Conservation (phyloP, 2,329 filamentous ascomycete genomes). For the Penicillium sp. region DNA sequence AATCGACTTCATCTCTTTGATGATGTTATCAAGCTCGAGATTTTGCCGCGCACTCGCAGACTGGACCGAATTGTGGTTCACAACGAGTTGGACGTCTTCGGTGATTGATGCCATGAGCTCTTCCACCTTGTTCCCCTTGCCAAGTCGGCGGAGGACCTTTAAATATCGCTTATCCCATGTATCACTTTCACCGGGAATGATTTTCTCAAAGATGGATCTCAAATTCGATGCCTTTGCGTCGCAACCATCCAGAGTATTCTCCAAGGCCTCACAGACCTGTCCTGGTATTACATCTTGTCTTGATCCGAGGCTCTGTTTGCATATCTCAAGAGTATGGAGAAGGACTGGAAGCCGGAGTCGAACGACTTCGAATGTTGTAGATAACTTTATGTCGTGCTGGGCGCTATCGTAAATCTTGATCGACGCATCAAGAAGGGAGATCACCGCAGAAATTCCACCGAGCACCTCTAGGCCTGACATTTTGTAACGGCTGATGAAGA, state of each 20-base stretch:
- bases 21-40: neutral
- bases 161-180: conserved; percentile 2
- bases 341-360: conserved; percentile 3
- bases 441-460: conserved; percentile 2
- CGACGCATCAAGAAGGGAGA: conserved; percentile 1
- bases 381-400: conserved; percentile 3
- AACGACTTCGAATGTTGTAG: conserved; percentile 1
- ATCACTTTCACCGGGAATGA: conserved; percentile 5
- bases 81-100: conserved; percentile 4
- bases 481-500: neutral
- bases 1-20: neutral
- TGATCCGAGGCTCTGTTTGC: neutral
- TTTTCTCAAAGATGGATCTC: conserved; percentile 4
- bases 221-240: neutral
- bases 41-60: neutral
- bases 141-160: neutral
- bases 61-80: neutral
- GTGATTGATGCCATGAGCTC: conserved; percentile 1
- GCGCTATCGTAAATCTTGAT: conserved; percentile 5
- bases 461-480: neutral
- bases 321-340: neutral
- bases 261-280: neutral
- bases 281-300: neutral
- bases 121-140: conserved; percentile 11
- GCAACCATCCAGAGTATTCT: neutral